Evolutionary conservation across 768 basidiomycete species (phyloP).

Genomic region (Paxillus involutus): DNA sequence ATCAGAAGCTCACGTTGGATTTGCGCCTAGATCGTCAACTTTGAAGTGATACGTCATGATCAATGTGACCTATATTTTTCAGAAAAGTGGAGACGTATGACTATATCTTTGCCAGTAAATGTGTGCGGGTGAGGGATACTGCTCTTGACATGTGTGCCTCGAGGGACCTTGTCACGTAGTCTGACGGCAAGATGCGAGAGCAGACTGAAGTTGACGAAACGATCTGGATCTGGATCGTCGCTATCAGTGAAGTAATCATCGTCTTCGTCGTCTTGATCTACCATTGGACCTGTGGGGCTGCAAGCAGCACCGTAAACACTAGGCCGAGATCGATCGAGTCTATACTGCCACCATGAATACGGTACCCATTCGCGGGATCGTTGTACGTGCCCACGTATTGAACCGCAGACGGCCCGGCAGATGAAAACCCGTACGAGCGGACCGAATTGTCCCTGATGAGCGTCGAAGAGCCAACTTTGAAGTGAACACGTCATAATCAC

Average conservation of each 20-base stretch:
- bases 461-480: too few relatives aligned
- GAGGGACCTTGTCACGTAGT: slow-evolving; percentile 85
- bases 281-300: slow-evolving; percentile 17
- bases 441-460: too few relatives aligned
- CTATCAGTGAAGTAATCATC: slow-evolving; percentile 39
- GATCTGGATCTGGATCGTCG: slow-evolving; percentile 65
- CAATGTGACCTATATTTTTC: not conserved
- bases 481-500: too few relatives aligned
- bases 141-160: slow-evolving; percentile 87
- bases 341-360: too few relatives aligned
- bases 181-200: slow-evolving; percentile 88
- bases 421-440: too few relatives aligned
- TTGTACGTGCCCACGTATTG: too few relatives aligned
- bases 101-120: slow-evolving; percentile 94
- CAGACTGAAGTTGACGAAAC: slow-evolving; percentile 87
- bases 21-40: slow-evolving; percentile 87
- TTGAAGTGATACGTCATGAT: slow-evolving; percentile 5
- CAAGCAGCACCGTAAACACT: slow-evolving; percentile 18
- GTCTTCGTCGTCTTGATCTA: slow-evolving; percentile 28
- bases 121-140: slow-evolving; percentile 87
- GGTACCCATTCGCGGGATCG: too few relatives aligned
- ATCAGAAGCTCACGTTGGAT: slow-evolving; percentile 83
- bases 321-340: too few relatives aligned
- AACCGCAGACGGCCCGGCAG: too few relatives aligned
- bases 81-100: slow-evolving; percentile 55